Conservation (phyloP, 306 rosid species). For the Fragaria vesca region DNA sequence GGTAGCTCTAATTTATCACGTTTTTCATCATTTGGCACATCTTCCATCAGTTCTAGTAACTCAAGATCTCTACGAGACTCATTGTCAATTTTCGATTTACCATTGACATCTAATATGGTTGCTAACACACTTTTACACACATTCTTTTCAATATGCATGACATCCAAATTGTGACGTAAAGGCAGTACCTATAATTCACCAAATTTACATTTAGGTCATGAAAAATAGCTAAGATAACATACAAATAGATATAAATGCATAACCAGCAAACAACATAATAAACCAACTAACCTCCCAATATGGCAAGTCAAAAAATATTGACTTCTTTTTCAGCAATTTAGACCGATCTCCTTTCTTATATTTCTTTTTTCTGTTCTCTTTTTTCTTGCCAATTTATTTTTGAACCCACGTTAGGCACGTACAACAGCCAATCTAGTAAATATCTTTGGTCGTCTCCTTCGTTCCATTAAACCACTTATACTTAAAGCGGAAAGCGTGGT, state of each 20-base stretch:
- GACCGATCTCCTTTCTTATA: neutral
- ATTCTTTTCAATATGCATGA: neutral
- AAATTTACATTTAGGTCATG: neutral
- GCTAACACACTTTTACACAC: neutral
- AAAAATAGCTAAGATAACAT: neutral
- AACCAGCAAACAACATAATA: too few species aligned
- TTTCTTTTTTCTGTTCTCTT: neutral
- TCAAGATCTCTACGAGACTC: neutral
- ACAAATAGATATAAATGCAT: neutral
- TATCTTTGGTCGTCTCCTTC: neutral
- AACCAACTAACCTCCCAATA: neutral
- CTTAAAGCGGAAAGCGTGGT: neutral
- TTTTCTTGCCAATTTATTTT: neutral
- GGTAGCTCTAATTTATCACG: neutral
- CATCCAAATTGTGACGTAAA: neutral
- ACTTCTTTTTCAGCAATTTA: neutral
- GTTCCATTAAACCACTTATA: neutral
- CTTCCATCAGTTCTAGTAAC: neutral
- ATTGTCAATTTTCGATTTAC: neutral
- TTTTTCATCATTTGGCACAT: neutral
- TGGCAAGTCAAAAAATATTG: neutral
- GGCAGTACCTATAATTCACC: neutral
- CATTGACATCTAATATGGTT: neutral
- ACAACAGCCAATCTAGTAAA: neutral
- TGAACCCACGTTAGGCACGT: neutral